Evolutionary conservation across 1,139 yeast genomes (phyloP).

Genomic region (Hyphopichia buzzinii): DNA sequence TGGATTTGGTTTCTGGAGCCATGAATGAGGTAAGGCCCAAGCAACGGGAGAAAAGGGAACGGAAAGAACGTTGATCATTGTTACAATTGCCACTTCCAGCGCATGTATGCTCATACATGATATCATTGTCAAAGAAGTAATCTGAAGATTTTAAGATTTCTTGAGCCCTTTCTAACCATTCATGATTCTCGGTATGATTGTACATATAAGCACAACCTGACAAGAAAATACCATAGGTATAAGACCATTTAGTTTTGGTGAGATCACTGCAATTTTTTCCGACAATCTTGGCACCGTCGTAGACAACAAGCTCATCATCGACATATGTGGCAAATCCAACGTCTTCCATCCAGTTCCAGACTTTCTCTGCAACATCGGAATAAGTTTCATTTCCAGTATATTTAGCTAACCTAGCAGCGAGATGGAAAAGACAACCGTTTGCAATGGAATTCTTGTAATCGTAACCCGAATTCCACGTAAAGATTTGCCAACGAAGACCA

Average conservation of each 20-base stretch:
- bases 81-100: slow-evolving; percentile 51
- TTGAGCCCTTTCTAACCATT: slow-evolving; percentile 56
- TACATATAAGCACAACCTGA: slow-evolving; percentile 74
- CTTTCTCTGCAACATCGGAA: slow-evolving; percentile 59
- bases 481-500: slow-evolving; percentile 86
- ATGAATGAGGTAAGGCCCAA: slow-evolving; percentile 59
- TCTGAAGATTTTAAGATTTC: slow-evolving; percentile 50
- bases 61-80: slow-evolving; percentile 75
- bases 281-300: slow-evolving; percentile 67
- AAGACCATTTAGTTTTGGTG: slow-evolving; percentile 65
- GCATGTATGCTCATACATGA: slow-evolving; percentile 72
- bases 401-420: slow-evolving; percentile 76
- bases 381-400: slow-evolving; percentile 65
- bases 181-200: slow-evolving; percentile 54
- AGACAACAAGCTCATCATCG: slow-evolving; percentile 44
- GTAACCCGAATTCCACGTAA: slow-evolving; percentile 73
- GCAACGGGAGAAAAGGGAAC: slow-evolving; percentile 67
- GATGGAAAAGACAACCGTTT: slow-evolving; percentile 73
- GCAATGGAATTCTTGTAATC: slow-evolving; percentile 77
- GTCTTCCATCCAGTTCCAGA: slow-evolving; percentile 68
- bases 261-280: slow-evolving; percentile 54
- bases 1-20: slow-evolving; percentile 48
- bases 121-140: slow-evolving; percentile 44
- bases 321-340: slow-evolving; percentile 45
- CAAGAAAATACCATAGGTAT: slow-evolving; percentile 73